These are phyloP conservation scores for Amylostereum chailletii DNA, from an alignment of 1,284 basidiomycete genomes.

Conservation along the genomic window DNA sequence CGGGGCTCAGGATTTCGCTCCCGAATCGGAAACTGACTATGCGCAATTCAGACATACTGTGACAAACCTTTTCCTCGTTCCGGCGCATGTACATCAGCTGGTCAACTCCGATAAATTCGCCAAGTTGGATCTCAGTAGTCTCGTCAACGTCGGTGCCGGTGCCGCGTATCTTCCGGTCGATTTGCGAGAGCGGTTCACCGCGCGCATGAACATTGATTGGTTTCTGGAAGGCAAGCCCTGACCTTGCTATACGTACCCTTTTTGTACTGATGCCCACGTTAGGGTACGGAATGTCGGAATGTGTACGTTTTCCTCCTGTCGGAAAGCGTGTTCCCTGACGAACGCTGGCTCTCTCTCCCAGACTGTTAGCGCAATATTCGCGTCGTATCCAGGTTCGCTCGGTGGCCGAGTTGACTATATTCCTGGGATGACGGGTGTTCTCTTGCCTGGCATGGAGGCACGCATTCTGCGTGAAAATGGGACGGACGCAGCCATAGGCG, in stretches of 20 bases:
- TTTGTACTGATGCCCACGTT: not conserved
- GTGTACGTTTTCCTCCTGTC: conserved; percentile 32
- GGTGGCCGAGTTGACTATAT: conserved; percentile 32
- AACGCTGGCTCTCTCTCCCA: conserved; percentile 17
- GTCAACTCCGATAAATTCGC: conserved; percentile 42
- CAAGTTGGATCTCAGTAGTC: conserved; percentile 44
- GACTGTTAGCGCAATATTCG: conserved; percentile 46
- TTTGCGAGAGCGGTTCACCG: conserved; percentile 33
- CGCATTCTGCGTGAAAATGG: conserved; percentile 55
- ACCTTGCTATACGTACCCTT: not conserved
- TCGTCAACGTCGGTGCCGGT: conserved; percentile 39
- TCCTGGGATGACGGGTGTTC: conserved; percentile 44
- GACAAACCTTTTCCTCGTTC: conserved; percentile 46
- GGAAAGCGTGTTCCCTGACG: too few relatives aligned
- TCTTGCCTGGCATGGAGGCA: conserved; percentile 55
- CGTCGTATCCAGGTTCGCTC: conserved; percentile 38
- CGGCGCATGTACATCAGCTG: conserved; percentile 59
- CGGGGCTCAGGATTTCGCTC: too few relatives aligned
- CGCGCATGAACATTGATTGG: conserved; percentile 21
- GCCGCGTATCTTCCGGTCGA: conserved; percentile 61
- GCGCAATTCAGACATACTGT: conserved; percentile 25
- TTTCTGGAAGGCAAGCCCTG: conserved; percentile 41
- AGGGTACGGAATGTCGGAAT: conserved; percentile 76
- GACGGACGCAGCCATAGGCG: conserved; percentile 40
- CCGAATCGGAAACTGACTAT: too few relatives aligned